Evolutionary conservation across 2,329 filamentous ascomycete species (phyloP).

Genomic region (Thielaviopsis musarum): DNA sequence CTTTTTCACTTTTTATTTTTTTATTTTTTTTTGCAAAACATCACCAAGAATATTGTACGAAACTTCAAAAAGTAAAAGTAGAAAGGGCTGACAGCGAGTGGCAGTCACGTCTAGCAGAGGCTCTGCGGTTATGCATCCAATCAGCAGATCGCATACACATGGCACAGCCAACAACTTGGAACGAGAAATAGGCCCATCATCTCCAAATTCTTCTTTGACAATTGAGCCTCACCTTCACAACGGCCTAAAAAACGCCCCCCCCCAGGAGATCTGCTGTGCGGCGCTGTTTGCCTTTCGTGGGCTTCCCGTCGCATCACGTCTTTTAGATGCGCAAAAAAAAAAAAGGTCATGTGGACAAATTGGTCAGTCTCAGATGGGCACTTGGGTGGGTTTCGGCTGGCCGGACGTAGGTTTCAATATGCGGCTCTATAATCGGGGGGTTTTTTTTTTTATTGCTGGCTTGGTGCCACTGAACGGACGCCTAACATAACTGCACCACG

Average conservation of each 20-base stretch:
- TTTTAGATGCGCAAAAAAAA: not conserved
- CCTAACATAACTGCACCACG: too few relatives aligned
- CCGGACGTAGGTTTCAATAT: not conserved
- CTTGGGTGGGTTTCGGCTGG: not conserved
- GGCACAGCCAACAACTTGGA: not conserved
- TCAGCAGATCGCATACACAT: not conserved
- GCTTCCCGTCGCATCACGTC: too few relatives aligned
- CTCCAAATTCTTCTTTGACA: not conserved
- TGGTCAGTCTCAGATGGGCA: not conserved
- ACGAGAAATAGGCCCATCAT: not conserved
- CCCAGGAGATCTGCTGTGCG: too few relatives aligned
- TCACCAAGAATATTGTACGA: not conserved
- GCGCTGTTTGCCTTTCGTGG: too few relatives aligned
- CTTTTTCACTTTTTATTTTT: not conserved
- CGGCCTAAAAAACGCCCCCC: too few relatives aligned
- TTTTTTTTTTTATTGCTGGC: too few relatives aligned
- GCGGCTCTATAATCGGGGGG: not conserved
- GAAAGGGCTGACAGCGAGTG: not conserved
- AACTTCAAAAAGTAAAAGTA: not conserved
- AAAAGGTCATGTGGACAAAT: not conserved
- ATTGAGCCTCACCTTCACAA: too few relatives aligned
- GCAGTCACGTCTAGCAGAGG: not conserved
- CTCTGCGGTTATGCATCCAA: conserved; percentile 4
- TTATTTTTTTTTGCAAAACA: too few relatives aligned
- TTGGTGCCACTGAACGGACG: too few relatives aligned